Percentiles rank a stretch among this genome's conserved stretches.
Conservation (phyloP, 2,329 filamentous ascomycete genomes). For the Trichoderma arundinaceum region DNA sequence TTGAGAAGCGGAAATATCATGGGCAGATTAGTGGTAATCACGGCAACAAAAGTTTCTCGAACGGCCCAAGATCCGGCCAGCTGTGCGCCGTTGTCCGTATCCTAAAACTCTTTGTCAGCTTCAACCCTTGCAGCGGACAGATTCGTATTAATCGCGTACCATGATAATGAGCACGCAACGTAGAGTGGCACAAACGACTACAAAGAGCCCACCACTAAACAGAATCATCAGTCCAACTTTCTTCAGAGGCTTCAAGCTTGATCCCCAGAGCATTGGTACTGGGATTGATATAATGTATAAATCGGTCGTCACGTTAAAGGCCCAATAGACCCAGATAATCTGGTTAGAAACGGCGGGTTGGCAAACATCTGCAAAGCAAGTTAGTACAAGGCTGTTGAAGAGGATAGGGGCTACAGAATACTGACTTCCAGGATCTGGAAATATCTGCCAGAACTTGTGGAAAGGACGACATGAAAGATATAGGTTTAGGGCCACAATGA, state of each 20-base stretch:
- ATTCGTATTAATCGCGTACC: conserved; percentile 34
- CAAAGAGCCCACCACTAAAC: conserved; percentile 49
- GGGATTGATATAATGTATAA: conserved; percentile 64
- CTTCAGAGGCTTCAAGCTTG: conserved; percentile 44
- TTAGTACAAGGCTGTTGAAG: not conserved
- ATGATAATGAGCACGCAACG: conserved; percentile 42
- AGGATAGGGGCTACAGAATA: conserved; percentile 27
- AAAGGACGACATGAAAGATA: conserved; percentile 60
- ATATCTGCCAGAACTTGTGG: conserved; percentile 62
- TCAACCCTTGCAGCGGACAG: not conserved
- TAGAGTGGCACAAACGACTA: conserved; percentile 49
- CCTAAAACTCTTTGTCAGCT: conserved; percentile 37
- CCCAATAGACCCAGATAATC: conserved; percentile 58
- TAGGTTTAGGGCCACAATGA: conserved; percentile 56
- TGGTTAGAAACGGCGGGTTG: conserved; percentile 57
- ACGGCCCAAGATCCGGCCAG: conserved; percentile 51
- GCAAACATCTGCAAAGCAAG: conserved; percentile 47
- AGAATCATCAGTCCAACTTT: conserved; percentile 49
- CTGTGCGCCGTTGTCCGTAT: conserved; percentile 49
- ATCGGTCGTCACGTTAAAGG: conserved; percentile 61
- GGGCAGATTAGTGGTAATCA: conserved; percentile 51
- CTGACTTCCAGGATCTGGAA: conserved; percentile 61
- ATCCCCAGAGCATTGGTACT: conserved; percentile 56
- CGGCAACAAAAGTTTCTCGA: conserved; percentile 52
- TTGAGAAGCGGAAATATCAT: conserved; percentile 55